Conservation (phyloP, 176 grass and related monocot species). For the Aechmea fasciata region DNA sequence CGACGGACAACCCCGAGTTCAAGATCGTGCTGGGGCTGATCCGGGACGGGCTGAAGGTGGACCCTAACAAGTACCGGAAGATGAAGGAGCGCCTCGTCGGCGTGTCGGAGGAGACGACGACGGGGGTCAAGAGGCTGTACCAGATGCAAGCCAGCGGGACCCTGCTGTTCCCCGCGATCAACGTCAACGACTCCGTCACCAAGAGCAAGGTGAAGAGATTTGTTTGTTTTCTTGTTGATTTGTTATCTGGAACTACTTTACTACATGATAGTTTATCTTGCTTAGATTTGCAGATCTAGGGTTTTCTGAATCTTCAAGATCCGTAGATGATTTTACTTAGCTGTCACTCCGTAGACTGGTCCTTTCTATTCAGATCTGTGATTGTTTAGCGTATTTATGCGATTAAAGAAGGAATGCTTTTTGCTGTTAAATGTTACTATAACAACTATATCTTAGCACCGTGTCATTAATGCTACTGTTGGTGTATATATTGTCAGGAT, state of each 20-base stretch:
- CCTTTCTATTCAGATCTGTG: conserved; percentile 17
- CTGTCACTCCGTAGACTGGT: background rate
- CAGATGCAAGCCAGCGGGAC: conserved; percentile 73
- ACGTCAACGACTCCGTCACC: conserved; percentile 92
- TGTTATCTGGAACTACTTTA: background rate
- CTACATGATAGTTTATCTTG: too few species aligned
- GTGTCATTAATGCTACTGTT: too few species aligned
- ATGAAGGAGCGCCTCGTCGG: conserved; percentile 96
- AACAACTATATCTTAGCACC: too few species aligned
- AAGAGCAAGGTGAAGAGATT: conserved; percentile 78
- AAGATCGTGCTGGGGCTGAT: conserved; percentile 86
- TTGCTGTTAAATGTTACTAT: too few species aligned
- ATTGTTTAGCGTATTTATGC: background rate
- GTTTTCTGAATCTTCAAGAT: too few species aligned
- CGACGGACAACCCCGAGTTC: conserved; percentile 94
- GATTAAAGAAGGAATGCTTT: too few species aligned
- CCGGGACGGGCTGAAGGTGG: conserved; percentile 60
- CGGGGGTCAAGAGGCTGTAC: conserved; percentile 78
- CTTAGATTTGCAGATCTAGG: too few species aligned
- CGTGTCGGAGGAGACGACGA: conserved; percentile 93
- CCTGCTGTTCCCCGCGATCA: conserved; percentile 86
- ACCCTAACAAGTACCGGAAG: conserved; percentile 77
- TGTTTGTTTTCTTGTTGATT: conserved; percentile 3
- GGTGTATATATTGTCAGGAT: too few species aligned
- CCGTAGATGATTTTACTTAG: too few species aligned